phyloP scores from a whole-genome alignment of 768 basidiomycete species.

The Filobasidium floriforme region DNA sequence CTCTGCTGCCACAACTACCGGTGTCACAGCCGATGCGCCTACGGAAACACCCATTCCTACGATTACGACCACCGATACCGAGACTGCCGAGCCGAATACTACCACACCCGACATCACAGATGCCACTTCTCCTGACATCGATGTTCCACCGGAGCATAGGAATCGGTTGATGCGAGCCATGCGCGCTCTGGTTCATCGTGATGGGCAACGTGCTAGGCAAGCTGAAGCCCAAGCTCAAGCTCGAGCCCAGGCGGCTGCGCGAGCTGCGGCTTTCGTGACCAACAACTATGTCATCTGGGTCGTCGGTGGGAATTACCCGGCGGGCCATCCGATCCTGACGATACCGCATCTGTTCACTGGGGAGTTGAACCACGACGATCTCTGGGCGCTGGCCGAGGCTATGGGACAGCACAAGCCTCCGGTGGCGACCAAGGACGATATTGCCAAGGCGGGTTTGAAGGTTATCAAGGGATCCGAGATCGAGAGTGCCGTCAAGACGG shows the following conservation, averaged over 20 bases:
- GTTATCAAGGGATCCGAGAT: conserved; percentile 59
- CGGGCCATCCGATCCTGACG: conserved; percentile 76
- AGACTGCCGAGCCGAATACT: not conserved
- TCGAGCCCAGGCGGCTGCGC: not conserved
- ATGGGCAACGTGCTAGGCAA: not conserved
- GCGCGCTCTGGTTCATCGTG: not conserved
- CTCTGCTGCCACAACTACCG: not conserved
- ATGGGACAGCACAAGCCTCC: conserved; percentile 37
- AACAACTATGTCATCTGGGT: conserved; percentile 72
- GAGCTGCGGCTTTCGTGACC: not conserved
- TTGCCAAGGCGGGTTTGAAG: conserved; percentile 72
- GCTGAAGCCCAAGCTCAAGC: not conserved
- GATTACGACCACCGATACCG: not conserved
- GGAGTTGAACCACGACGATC: conserved; percentile 51
- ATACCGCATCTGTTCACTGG: conserved; percentile 45
- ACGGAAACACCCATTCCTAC: not conserved
- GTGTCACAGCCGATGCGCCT: not conserved
- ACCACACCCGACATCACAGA: not conserved
- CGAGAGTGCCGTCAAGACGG: conserved; percentile 54
- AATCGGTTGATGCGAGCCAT: conserved; percentile 11
- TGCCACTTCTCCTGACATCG: not conserved
- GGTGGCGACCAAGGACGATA: conserved; percentile 73
- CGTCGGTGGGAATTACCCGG: conserved; percentile 76
- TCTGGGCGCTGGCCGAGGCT: conserved; percentile 34
- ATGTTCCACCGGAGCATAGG: not conserved